Conservation (phyloP, 371 early-diverging fungal genomes). For the Blastocladiella emersonii region DNA sequence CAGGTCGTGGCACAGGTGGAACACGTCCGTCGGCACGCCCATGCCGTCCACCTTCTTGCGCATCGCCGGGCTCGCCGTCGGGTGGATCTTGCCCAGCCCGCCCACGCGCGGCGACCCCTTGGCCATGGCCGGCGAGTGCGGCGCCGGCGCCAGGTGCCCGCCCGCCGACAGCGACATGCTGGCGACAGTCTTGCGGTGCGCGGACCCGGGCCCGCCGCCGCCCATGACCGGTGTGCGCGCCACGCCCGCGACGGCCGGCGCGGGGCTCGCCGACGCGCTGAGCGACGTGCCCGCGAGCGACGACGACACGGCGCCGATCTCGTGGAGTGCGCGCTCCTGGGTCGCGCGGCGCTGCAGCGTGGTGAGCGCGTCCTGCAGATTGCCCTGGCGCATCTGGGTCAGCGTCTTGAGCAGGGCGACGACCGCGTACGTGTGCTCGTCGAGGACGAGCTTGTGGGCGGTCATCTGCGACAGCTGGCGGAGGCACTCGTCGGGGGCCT, state of each 20-base stretch:
- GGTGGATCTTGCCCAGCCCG: background rate
- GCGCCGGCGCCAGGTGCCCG: too few relatives aligned
- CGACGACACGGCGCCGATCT: background rate
- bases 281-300: background rate
- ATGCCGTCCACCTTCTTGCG: background rate
- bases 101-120: too few relatives aligned
- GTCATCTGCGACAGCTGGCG: background rate
- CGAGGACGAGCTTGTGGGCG: conserved; percentile 1
- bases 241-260: background rate
- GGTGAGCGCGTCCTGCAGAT: background rate
- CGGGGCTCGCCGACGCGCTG: background rate
- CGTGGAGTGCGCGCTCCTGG: background rate
- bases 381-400: background rate
- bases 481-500: background rate
- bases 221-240: background rate
- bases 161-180: too few relatives aligned
- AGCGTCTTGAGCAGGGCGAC: background rate
- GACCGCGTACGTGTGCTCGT: background rate
- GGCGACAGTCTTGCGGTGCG: too few relatives aligned
- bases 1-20: background rate
- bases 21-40: background rate
- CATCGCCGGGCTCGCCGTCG: background rate
- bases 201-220: background rate
- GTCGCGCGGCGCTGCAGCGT: background rate
- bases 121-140: too few relatives aligned